Evolutionary conservation across 306 rosid genomes (phyloP).

Genomic region (Phaseolus lunatus): DNA sequence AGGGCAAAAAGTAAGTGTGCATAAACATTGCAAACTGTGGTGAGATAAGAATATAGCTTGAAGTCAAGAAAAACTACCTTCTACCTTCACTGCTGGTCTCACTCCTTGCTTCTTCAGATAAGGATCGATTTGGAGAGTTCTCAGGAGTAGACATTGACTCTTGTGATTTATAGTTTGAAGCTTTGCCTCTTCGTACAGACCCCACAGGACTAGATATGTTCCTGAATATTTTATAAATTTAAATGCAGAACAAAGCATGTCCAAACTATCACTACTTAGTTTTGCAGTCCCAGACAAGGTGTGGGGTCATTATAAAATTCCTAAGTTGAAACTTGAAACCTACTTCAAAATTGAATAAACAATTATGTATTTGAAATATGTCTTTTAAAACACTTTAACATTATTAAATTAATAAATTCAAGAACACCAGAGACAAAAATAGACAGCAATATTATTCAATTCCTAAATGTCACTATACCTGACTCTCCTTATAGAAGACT

Average conservation of each 20-base stretch:
- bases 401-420: constrained; percentile 19
- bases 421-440: constrained; percentile 12
- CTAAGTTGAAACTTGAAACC: background rate
- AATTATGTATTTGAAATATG: constrained; percentile 2
- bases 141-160: constrained; percentile 48
- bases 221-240: constrained; percentile 37
- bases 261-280: constrained; percentile 25
- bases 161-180: constrained; percentile 45
- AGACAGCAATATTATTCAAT: constrained; percentile 27
- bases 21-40: constrained; percentile 24
- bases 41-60: constrained; percentile 5
- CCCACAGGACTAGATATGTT: constrained; percentile 52
- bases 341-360: constrained; percentile 11
- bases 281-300: constrained; percentile 10
- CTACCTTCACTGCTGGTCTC: constrained; percentile 54
- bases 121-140: constrained; percentile 55
- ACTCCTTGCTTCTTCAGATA: constrained; percentile 59
- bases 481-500: constrained; percentile 57
- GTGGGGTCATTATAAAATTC: background rate
- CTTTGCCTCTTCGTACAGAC: constrained; percentile 50
- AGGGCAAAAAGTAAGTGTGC: constrained; percentile 35
- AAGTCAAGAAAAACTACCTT: constrained; percentile 57
- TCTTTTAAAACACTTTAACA: background rate
- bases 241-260: constrained; percentile 13
- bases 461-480: constrained; percentile 54